Evolutionary conservation across 2,329 filamentous ascomycete species (phyloP), one percentile per base, ranked within the genome.

Genomic region (Pseudogymnoascus sp.): DNA sequence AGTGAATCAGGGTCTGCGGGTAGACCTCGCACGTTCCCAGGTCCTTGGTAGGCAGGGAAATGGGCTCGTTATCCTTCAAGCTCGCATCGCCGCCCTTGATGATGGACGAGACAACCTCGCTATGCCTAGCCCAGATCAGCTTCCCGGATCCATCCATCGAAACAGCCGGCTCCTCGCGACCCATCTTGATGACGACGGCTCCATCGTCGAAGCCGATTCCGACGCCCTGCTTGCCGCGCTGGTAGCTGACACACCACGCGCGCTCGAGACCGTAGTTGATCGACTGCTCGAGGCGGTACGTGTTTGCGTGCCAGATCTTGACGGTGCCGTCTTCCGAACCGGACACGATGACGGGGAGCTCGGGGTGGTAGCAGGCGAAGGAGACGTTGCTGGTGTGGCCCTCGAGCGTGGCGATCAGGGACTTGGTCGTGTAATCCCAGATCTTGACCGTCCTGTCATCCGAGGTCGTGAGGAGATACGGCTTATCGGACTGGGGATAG

Each of bases 391-490:
- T 96, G 30, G 91, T 96, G 75, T 99, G 94, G 28, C 94, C 94
- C 75, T 99, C 94, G 57, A 99, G 82, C 2, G 93, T 97, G 30
- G 94, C 94, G 72, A 97, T 97, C 66, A 97, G 80, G 11, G 91
- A 94, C 77, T 99, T 99, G 57, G 92, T 97, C 11, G 93, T 97
- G 79, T 99, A 97, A 73, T 99, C 94, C 93, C 94, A 99, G 61
- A 99, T 85, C 80, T 97, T 97, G 69, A 97, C 91, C 0, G 93
- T 97, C 69, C 90, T 86, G 75, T 97, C 94, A 73, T 99, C 94
- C 6, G 91, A 96, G 12, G 93, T 97, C 22, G 94, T 99, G 65
- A 99, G 86, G 50, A 99, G 86, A 72, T 99, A 97, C 25, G 86
- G 86, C 74, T 88, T 88, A 71, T 88, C 86, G 67, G 84, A 86